phyloP scores from a whole-genome alignment of 352 stramenopile genomes.

The Phytophthora sp. region DNA sequence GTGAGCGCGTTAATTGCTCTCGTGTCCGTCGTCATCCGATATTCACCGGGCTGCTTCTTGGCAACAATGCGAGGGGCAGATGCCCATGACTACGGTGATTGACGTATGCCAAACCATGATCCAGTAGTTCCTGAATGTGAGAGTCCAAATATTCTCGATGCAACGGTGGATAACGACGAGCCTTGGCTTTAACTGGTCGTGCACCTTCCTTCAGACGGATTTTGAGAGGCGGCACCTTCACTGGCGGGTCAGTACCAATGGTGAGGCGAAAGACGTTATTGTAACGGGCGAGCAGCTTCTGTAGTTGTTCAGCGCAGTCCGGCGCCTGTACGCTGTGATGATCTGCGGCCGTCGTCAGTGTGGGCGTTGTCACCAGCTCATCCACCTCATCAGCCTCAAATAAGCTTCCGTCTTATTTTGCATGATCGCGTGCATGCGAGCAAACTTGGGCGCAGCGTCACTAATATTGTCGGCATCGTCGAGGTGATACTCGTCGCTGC shows the following conservation, averaged over 20 bases:
- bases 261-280: not conserved
- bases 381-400: not conserved
- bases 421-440: not conserved
- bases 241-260: not conserved
- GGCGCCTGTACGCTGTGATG: not conserved
- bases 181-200: not conserved
- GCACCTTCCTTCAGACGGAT: conserved; percentile 1
- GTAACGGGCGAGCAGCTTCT: not conserved
- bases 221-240: conserved; percentile 2
- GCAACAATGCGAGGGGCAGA: conserved; percentile 1
- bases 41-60: not conserved
- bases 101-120: not conserved
- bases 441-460: not conserved
- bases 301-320: not conserved
- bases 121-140: conserved; percentile 7
- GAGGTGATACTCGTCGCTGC: not conserved
- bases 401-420: not conserved
- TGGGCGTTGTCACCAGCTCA: not conserved
- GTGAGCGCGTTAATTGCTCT: not conserved
- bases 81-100: conserved; percentile 10
- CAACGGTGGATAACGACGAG: not conserved
- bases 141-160: conserved; percentile 6
- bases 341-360: not conserved
- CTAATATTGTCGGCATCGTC: not conserved
- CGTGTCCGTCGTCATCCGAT: conserved; percentile 8